A percentile compares a stretch with the other conserved stretches of the same genome.
phyloP scores from a whole-genome alignment of 176 grass and related monocot species.

The Secale cereale region DNA sequence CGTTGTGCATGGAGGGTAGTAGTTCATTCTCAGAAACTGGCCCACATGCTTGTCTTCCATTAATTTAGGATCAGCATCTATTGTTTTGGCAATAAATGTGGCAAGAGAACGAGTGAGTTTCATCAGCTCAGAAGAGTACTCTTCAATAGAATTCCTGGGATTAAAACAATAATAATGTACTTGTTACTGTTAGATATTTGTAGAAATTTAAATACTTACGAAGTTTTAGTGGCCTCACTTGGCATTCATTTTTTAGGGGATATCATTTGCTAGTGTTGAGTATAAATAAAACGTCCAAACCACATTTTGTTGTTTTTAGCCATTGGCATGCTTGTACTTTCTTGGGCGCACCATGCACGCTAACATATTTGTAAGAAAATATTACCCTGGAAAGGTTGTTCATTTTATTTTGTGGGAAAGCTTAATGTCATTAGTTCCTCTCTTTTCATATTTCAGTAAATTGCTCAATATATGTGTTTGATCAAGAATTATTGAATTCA shows the following conservation, averaged over 20 bases:
- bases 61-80: slow-evolving; percentile 16
- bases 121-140: slow-evolving; percentile 37
- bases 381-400: neutral
- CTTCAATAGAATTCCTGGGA: slow-evolving; percentile 38
- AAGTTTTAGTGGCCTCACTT: neutral
- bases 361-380: neutral
- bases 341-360: neutral
- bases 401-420: neutral
- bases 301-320: too few relatives aligned
- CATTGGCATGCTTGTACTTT: too few relatives aligned
- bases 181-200: neutral
- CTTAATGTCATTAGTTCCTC: too few relatives aligned
- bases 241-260: neutral
- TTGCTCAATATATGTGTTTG: neutral
- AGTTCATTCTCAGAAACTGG: slow-evolving; percentile 54
- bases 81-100: slow-evolving; percentile 25
- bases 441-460: neutral
- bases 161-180: neutral
- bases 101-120: slow-evolving; percentile 31
- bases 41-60: slow-evolving; percentile 21
- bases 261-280: neutral
- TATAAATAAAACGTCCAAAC: too few relatives aligned
- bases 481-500: too few relatives aligned
- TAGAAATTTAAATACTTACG: neutral
- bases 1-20: slow-evolving; percentile 55